Evolutionary conservation across 495 filamentous ascomycete genomes (phyloP), one percentile per base, ranked within the genome.

Genomic region (Platismatia glauca): DNA sequence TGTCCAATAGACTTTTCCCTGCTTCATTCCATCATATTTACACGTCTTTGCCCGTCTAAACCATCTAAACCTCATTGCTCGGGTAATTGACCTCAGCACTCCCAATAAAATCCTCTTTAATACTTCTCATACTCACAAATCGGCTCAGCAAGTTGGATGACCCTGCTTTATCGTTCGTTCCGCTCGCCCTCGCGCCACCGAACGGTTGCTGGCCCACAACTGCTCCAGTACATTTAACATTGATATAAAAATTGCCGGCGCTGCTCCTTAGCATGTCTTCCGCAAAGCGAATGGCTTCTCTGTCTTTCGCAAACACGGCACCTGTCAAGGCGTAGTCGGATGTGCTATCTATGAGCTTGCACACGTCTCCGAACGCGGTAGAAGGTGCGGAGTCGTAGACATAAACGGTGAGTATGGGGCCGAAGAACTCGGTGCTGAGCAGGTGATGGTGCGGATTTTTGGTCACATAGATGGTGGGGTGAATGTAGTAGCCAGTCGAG

Each of bases 161-260:
- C 20, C 91, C 91, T 12, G 90, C 90, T 81, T 96, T 96, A 75
- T 96, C 91, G 68, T 94, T 94, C 52, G 91, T 96, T 18, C 91
- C 91, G 67, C 88, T 92, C 13, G 89, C 89, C 64, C 91, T 81
- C 46, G 87, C 86, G 58, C 91, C 91, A 53, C 91, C 91, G 73
- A 96, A 96, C 35, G 91, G 88, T 75, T 96, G 91, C 80, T 96
- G 91, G 18, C 90, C 91, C 4, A 95, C 90, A 43, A 96, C 90
- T 12, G 91, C 91, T 56, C 90, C 91, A 4, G 91, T 96, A 73
- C 85, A 88, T 83, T 96, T 95, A 78, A 87, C 89, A 77, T 96
- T 96, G 76, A 95, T 84, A 71, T 94, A 95, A 73, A 94, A 92
- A 72, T 94, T 95, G 9, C 90, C 90, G 15, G 89, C 87, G 13